Evolutionary conservation across 73 alveolate genomes (phyloP), one percentile per base, ranked within the genome.

Genomic region (Paramecium caudatum): DNA sequence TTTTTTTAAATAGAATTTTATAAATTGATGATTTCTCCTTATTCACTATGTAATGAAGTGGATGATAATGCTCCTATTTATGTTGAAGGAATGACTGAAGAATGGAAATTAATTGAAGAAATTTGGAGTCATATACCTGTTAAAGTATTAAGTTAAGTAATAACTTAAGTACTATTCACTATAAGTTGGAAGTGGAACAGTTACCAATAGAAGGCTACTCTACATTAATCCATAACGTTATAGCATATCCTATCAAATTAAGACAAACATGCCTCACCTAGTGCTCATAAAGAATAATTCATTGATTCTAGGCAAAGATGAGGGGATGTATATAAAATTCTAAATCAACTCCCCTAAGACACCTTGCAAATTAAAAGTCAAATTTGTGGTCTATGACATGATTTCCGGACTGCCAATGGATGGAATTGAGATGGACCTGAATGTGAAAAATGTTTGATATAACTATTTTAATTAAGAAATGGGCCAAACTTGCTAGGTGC

Each of bases 71-170:
- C 25, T 23, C 49, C 33, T 32, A 68, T 68, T 0, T 4, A 32
- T 0, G 19, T 68, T 15, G 39, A n/a, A 13, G 15, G 0, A 3
- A 33, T 15, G 3, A 8, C 34, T 3, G 82, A 63, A 23, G 49
- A 25, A 41, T 41, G 69, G 65, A 21, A 19, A 36, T 74, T 74
- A 32, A 21, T 74, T 41, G 30, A 36, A 17, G 43, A 41, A 45
- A 68, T 41, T 5, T 74, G 88, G 88, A 74, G 43, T 10, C 88
- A 74, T 39, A n/a, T 41, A 21, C 88, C 88, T 9, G 43, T 74
- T 45, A 37, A 74, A 13, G 84, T 68, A 68, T 3, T 2, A 46
- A 46, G 61, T 55, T 8, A 23, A 7, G 5, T 39, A 6, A 10
- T 9, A 55, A 9, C 9, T 2, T 3, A 27, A 55, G 80, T 65